phyloP scores from a whole-genome alignment of 805 yeast genomes.

The Lipomyces yamadae region DNA sequence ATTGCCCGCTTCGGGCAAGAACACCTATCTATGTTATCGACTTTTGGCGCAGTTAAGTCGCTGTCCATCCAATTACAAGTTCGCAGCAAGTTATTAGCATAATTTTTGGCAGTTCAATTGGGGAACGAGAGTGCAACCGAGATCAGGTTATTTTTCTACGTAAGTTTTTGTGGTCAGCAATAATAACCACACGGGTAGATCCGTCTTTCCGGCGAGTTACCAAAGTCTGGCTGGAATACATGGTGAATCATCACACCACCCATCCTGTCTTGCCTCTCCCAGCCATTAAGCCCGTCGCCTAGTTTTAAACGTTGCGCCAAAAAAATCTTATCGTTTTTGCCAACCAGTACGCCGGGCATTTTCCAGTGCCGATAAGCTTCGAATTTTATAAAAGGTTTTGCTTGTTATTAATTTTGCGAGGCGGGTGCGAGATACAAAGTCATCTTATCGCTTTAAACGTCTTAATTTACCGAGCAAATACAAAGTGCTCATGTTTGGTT shows the following conservation, averaged over 20 bases:
- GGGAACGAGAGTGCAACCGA: not conserved
- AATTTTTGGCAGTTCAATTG: not conserved
- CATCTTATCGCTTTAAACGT: too few species aligned
- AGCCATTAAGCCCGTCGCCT: not conserved
- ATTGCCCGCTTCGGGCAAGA: too few species aligned
- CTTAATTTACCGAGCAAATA: too few species aligned
- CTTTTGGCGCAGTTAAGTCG: not conserved
- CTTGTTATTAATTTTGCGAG: not conserved
- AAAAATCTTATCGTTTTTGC: not conserved
- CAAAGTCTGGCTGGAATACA: not conserved
- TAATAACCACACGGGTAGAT: constrained; percentile 4
- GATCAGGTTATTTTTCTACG: not conserved
- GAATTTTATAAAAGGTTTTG: not conserved
- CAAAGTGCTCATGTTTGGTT: too few species aligned
- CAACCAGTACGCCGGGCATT: not conserved
- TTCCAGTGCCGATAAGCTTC: not conserved
- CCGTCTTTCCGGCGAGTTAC: not conserved
- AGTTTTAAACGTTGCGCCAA: not conserved
- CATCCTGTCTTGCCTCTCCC: too few species aligned
- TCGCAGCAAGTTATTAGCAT: too few species aligned
- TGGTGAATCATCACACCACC: constrained; percentile 4
- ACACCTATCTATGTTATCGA: not conserved
- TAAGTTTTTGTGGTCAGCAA: not conserved
- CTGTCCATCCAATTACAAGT: too few species aligned
- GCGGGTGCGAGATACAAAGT: too few species aligned